Percentiles rank a stretch among this genome's conserved stretches.
Conservation (phyloP, 164 flowering plant species). For the Piper betle region DNA sequence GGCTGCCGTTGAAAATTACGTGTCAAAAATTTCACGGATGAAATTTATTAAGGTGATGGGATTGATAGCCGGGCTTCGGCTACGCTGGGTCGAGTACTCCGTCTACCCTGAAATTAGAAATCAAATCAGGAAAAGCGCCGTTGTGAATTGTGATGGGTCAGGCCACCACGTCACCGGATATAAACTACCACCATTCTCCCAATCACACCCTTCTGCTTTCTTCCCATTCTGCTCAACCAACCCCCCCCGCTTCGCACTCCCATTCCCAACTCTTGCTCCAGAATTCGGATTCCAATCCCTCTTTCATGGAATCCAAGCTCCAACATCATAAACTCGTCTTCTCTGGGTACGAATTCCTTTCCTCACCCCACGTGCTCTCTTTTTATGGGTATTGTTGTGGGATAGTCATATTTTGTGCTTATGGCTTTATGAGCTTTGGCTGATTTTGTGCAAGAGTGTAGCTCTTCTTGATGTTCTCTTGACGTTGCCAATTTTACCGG, state of each 20-base stretch:
- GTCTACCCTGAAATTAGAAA: too few species aligned
- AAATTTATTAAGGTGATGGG: too few species aligned
- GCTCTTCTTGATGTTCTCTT: too few species aligned
- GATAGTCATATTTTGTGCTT: background rate
- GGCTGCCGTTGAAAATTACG: too few species aligned
- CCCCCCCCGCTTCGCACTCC: background rate
- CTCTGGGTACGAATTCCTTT: constrained; percentile 1
- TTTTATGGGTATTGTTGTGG: background rate
- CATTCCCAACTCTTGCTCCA: too few species aligned
- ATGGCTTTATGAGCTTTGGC: background rate
- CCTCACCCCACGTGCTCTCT: background rate
- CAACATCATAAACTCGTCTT: constrained; percentile 6
- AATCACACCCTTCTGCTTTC: too few species aligned
- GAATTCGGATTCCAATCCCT: background rate
- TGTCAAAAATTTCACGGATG: too few species aligned
- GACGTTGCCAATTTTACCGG: too few species aligned
- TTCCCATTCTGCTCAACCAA: background rate
- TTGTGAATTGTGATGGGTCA: background rate
- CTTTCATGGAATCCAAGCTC: background rate
- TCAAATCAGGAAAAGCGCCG: too few species aligned
- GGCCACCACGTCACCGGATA: constrained; percentile 1
- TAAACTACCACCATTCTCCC: background rate
- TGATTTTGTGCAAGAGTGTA: too few species aligned
- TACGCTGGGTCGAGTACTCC: too few species aligned
- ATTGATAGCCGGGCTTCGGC: too few species aligned